phyloP scores from a whole-genome alignment of 306 rosid species.

The Glycyrrhiza uralensis region DNA sequence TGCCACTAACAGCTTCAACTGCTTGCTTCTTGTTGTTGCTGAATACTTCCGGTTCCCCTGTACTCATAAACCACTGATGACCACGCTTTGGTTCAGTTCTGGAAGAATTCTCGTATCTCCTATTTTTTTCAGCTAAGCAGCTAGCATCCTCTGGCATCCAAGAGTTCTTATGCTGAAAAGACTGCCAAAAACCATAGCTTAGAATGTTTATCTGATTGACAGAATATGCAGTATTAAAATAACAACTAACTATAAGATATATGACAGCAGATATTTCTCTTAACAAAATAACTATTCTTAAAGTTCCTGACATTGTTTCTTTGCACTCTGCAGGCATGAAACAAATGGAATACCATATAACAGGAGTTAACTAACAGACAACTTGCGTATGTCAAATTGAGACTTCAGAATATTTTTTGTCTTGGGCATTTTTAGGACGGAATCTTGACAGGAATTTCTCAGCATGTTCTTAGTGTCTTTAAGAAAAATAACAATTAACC shows the following conservation, averaged over 20 bases:
- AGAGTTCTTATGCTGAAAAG: slow-evolving; percentile 78
- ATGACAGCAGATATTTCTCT: neutral
- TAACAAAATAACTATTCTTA: neutral
- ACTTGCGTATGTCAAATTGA: neutral
- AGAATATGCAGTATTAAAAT: neutral
- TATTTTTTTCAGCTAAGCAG: slow-evolving; percentile 71
- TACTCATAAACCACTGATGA: slow-evolving; percentile 78
- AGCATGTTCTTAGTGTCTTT: too few species aligned
- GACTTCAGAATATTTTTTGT: neutral
- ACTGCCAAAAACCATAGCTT: slow-evolving; percentile 43
- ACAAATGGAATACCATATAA: neutral
- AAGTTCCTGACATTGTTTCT: neutral
- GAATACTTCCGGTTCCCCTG: slow-evolving; percentile 54
- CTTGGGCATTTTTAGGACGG: neutral
- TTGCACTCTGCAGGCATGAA: neutral
- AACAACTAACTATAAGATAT: neutral
- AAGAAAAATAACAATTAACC: too few species aligned
- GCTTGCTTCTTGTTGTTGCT: slow-evolving; percentile 83
- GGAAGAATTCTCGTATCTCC: slow-evolving; percentile 70
- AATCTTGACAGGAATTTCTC: neutral
- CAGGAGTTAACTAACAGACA: neutral
- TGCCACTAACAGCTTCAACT: slow-evolving; percentile 54
- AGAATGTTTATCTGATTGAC: slow-evolving; percentile 10
- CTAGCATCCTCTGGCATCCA: slow-evolving; percentile 75
- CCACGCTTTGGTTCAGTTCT: slow-evolving; percentile 75